Evolutionary conservation across 75 land plant genomes (phyloP).

Genomic region (Cryptomeria japonica): DNA sequence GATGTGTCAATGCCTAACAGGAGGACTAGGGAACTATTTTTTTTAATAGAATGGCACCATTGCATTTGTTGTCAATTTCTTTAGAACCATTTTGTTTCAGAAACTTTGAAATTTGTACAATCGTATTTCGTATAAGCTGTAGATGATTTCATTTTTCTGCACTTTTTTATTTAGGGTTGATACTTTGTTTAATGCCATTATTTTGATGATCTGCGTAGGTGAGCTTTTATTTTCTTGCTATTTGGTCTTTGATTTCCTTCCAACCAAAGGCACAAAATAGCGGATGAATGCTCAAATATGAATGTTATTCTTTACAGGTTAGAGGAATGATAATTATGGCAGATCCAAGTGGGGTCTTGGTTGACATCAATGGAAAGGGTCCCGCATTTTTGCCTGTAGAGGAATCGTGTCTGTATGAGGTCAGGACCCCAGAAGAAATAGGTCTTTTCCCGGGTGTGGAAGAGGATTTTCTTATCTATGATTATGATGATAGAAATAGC

Average conservation of each 20-base stretch:
- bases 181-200: neutral
- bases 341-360: conserved; percentile 71
- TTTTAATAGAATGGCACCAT: neutral
- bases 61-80: neutral
- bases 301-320: conserved; percentile 48
- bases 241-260: neutral
- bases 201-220: neutral
- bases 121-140: neutral
- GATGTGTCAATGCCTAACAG: neutral
- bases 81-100: neutral
- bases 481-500: conserved; percentile 72
- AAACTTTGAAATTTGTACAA: neutral
- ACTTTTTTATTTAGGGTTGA: neutral
- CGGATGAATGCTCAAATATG: too few species aligned
- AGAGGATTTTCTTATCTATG: conserved; percentile 72
- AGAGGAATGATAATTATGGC: conserved; percentile 75
- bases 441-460: conserved; percentile 77
- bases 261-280: too few species aligned
- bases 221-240: neutral
- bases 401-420: conserved; percentile 69
- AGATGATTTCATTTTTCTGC: neutral
- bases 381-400: conserved; percentile 79
- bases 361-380: conserved; percentile 87
- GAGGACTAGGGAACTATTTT: neutral
- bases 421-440: conserved; percentile 75